Evolutionary conservation across 345 rosid genomes (phyloP), one percentile per base, ranked within the genome.

Genomic region (Boechera divaricarpa): DNA sequence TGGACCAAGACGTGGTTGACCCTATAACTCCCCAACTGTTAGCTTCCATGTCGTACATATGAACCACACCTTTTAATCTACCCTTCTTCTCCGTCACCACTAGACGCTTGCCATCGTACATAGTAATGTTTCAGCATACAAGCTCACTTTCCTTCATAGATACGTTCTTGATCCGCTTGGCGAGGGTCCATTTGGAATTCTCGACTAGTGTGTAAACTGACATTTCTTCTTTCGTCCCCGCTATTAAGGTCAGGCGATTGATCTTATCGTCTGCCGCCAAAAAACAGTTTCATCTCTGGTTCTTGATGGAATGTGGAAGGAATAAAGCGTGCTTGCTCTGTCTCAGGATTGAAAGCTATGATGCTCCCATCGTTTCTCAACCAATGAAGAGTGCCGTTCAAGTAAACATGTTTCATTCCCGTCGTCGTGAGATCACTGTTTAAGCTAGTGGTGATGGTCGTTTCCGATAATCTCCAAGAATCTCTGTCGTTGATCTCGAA

Each of bases 291-390:
- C 18, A 11, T 16, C 0, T 44, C 24, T 7, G 32, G 21, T 70
- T 70, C 12, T 2, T 1, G 2, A 31, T 31, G 55, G 32, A 51
- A 51, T 18, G 7, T 21, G 24, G 28, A 18, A 51, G 55, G 55
- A 51, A 18, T 18, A 28, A 51, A 18, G 11, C 28, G 1, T 18
- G 55, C 55, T 51, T 16, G 28, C 28, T 51, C 55, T 18, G 28
- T 49, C 12, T 60, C 68, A 7, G 68, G 60, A 28, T 72, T 15
- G 49, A 72, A 72, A 6, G 49, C 29, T 60, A 60, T 21, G 48
- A 72, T 72, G 62, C 77, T 62, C 5, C 69, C 69, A 1, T 73
- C 61, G 21, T 62, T 3, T 62, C 77, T 73, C 53, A 62, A 5
- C 77, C 69, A 73, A 8, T 73, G 62, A 26, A 73, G 62, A 26